Percentiles rank a stretch among this genome's conserved stretches.
phyloP scores from a whole-genome alignment of 768 basidiomycete species.

The Suillus sp. region DNA sequence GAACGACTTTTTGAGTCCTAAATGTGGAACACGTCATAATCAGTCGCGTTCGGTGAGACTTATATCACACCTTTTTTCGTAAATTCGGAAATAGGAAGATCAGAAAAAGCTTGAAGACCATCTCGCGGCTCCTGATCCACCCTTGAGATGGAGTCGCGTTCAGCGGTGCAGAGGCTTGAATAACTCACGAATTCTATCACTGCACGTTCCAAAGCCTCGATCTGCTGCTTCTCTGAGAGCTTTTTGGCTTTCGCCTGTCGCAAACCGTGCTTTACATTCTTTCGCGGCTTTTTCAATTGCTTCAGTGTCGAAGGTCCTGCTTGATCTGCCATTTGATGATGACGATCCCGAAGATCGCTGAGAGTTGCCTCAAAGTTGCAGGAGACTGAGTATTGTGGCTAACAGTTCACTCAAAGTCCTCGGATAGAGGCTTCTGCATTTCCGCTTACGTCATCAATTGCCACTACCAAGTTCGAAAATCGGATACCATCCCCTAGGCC shows the following conservation, averaged over 20 bases:
- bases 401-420: neutral
- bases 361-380: neutral
- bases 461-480: neutral
- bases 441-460: neutral
- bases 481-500: neutral
- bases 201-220: slow-evolving; percentile 51
- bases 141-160: slow-evolving; percentile 13
- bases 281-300: slow-evolving; percentile 16
- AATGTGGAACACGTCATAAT: slow-evolving; percentile 13
- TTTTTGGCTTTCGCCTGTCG: slow-evolving; percentile 42
- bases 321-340: slow-evolving; percentile 22
- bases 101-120: slow-evolving; percentile 57
- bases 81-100: slow-evolving; percentile 75
- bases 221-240: slow-evolving; percentile 48
- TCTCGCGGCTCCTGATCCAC: slow-evolving; percentile 49
- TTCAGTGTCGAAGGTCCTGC: slow-evolving; percentile 25
- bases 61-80: slow-evolving; percentile 66
- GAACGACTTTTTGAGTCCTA: slow-evolving; percentile 85
- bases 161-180: neutral
- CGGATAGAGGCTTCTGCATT: neutral
- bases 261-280: slow-evolving; percentile 14
- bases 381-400: neutral
- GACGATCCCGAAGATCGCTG: neutral
- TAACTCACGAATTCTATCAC: slow-evolving; percentile 53
- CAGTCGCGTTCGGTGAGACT: neutral